Evolutionary conservation across 2,329 filamentous ascomycete genomes (phyloP).

Genomic region (Penicillium sp.): DNA sequence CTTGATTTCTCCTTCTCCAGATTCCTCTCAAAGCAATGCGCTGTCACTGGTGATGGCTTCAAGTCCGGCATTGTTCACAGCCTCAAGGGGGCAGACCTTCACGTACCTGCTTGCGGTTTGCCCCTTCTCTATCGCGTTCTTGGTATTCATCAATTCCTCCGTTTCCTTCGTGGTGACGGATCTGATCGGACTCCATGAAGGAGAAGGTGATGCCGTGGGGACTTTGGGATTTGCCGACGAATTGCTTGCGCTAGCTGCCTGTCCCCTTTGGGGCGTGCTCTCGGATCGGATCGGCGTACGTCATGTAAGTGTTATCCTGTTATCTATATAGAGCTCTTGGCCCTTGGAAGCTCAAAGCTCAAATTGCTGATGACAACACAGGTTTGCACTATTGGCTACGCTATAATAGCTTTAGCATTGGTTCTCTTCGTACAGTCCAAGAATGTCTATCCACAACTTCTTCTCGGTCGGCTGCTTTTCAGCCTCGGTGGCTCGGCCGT

Average conservation of each 20-base stretch:
- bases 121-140: constrained; percentile 64
- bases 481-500: constrained; percentile 88
- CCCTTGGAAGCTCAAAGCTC: background rate
- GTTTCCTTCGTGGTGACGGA: constrained; percentile 66
- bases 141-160: constrained; percentile 65
- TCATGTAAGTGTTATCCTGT: constrained; percentile 36
- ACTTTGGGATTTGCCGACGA: constrained; percentile 53
- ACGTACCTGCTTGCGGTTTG: constrained; percentile 64
- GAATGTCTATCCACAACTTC: constrained; percentile 84
- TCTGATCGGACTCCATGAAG: constrained; percentile 56
- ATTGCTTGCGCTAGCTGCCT: constrained; percentile 49
- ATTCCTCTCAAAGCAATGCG: constrained; percentile 15
- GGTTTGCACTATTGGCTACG: constrained; percentile 71
- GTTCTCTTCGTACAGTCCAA: constrained; percentile 79
- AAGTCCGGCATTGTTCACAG: constrained; percentile 51
- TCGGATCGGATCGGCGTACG: constrained; percentile 51
- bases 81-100: constrained; percentile 56
- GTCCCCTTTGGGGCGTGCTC: constrained; percentile 51
- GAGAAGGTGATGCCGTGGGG: constrained; percentile 62
- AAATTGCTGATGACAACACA: constrained; percentile 20
- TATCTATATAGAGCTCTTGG: background rate
- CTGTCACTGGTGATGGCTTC: constrained; percentile 28
- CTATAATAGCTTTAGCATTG: constrained; percentile 74
- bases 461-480: constrained; percentile 83
- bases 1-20: constrained; percentile 4